Conservation (phyloP, 2,329 filamentous ascomycete genomes). For the Neonectria ditissima region DNA sequence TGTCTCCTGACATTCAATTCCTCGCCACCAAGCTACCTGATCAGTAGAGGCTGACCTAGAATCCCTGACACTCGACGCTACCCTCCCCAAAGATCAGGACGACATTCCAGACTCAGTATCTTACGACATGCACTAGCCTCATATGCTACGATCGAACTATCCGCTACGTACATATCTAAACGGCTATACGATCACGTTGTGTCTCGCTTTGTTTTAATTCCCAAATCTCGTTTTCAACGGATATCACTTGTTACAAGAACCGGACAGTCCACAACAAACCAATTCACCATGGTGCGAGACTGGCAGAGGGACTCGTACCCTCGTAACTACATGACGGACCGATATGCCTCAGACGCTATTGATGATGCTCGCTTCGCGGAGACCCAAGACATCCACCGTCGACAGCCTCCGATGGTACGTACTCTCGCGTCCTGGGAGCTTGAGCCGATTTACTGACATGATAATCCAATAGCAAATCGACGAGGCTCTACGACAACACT, state of each 20-base stretch:
- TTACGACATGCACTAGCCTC: constrained; percentile 39
- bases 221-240: neutral
- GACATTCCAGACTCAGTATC: constrained; percentile 22
- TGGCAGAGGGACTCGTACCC: constrained; percentile 55
- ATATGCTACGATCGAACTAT: constrained; percentile 7
- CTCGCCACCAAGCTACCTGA: neutral
- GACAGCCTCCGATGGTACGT: constrained; percentile 57
- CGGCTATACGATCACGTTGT: neutral
- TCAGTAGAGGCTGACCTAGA: neutral
- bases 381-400: constrained; percentile 50
- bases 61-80: constrained; percentile 1
- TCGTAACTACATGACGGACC: constrained; percentile 50
- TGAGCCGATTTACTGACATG: constrained; percentile 27
- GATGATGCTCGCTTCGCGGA: constrained; percentile 53
- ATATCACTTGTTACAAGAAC: neutral
- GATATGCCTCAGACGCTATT: constrained; percentile 44
- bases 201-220: neutral
- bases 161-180: constrained; percentile 1
- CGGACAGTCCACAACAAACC: neutral
- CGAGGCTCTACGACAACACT: constrained; percentile 63
- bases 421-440: constrained; percentile 24
- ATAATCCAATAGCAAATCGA: constrained; percentile 59
- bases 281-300: constrained; percentile 55
- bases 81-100: neutral
- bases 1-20: constrained; percentile 4